Conservation (phyloP, 2,329 filamentous ascomycete genomes). For the Teratosphaeria nubilosa region DNA sequence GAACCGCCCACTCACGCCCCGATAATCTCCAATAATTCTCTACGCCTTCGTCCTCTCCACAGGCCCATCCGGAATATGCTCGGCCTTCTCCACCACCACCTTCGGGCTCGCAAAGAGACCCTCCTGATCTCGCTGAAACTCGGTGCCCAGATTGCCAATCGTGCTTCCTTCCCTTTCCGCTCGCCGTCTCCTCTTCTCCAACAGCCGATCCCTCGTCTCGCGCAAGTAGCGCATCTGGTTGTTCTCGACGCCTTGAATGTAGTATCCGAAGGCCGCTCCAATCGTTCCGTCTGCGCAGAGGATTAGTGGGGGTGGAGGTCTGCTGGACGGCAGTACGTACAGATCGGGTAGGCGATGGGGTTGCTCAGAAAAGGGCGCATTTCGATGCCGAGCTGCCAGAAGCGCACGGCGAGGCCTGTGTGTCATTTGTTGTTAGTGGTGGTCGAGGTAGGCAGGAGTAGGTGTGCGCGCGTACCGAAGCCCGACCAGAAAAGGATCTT, state of each 20-base stretch:
- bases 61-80: constrained; percentile 3
- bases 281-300: constrained; percentile 50
- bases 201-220: constrained; percentile 66
- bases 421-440: neutral
- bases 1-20: neutral
- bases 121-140: constrained; percentile 24
- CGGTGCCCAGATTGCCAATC: constrained; percentile 15
- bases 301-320: neutral
- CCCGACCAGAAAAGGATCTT: constrained; percentile 73
- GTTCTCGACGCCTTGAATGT: constrained; percentile 83
- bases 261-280: constrained; percentile 91
- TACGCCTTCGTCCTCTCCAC: constrained; percentile 9
- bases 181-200: constrained; percentile 82
- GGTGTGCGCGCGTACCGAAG: constrained; percentile 59
- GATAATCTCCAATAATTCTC: constrained; percentile 3
- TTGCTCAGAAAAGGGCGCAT: constrained; percentile 88
- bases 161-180: constrained; percentile 52
- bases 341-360: constrained; percentile 83
- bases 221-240: constrained; percentile 66
- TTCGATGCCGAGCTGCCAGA: constrained; percentile 97
- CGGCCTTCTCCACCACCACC: constrained; percentile 5
- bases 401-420: constrained; percentile 75
- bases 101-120: constrained; percentile 18
- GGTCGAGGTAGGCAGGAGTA: neutral
- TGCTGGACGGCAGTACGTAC: neutral